A percentile compares a stretch with the other conserved stretches of the same genome.
Evolutionary conservation across 805 yeast species (phyloP).

Genomic region (Candida germanica): DNA sequence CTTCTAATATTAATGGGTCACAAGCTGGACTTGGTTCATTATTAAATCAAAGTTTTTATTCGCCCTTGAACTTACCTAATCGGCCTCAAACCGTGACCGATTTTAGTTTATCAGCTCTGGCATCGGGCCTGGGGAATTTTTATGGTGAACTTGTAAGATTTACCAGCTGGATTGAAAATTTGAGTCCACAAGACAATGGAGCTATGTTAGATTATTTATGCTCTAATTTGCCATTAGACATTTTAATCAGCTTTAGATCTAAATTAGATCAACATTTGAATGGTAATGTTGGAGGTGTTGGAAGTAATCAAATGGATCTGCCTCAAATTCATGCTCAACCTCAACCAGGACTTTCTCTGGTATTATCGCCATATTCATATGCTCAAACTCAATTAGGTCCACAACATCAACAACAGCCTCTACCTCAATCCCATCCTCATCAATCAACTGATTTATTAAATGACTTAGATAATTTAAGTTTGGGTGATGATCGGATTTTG

Average conservation of each 20-base stretch:
- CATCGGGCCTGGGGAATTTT: constrained; percentile 27
- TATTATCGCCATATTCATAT: constrained; percentile 3
- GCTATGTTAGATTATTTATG: constrained; percentile 54
- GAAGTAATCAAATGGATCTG: neutral
- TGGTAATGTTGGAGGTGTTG: neutral
- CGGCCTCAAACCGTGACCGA: constrained; percentile 45
- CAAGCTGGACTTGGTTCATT: constrained; percentile 25
- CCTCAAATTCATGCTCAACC: neutral
- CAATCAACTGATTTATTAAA: neutral
- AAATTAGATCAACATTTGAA: constrained; percentile 41
- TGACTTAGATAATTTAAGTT: constrained; percentile 14
- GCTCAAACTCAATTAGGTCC: neutral
- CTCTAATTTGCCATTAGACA: constrained; percentile 49
- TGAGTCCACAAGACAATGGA: constrained; percentile 50
- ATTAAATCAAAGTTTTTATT: constrained; percentile 23
- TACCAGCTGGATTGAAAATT: constrained; percentile 48
- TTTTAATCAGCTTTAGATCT: constrained; percentile 46
- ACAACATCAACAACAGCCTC: no score
- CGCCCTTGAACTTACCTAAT: constrained; percentile 30
- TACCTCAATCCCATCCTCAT: neutral
- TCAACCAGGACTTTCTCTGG: neutral
- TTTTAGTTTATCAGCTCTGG: constrained; percentile 16
- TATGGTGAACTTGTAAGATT: constrained; percentile 50
- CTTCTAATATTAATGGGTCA: constrained; percentile 12
- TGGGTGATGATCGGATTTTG: constrained; percentile 14